Evolutionary conservation across 2,329 filamentous ascomycete genomes (phyloP), one percentile per base, ranked within the genome.

Genomic region (Botrytis pseudocinerea): DNA sequence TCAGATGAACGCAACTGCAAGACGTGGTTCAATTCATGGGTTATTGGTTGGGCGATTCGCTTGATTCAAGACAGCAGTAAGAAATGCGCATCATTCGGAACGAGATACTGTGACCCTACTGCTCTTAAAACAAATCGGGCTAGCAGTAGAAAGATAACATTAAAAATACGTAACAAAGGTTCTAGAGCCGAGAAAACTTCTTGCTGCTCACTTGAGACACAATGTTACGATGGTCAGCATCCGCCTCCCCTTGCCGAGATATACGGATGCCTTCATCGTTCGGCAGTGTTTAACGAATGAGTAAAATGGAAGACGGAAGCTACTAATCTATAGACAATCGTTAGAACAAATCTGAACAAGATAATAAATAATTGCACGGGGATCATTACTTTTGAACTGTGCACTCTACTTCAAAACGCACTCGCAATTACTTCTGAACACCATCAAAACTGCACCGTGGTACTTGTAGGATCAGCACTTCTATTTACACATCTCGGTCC

Each of bases 401-500:
- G n/a, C 44, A n/a, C 48, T 54, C 48, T 54, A 14, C 63, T 65
- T 35, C 44, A 54, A 25, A 66, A 51, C 32, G 14, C 32, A 51
- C 46, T n/a, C 44, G 14, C n/a, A 64, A 64, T 64, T 32, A 22
- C 5, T 46, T 35, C 46, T 18, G 46, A 40, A 54, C 22, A 66
- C 46, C 14, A 25, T 54, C 32, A 66, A 66, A 66, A 51, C 44
- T 66, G 38, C 48, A n/a, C 8, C 35, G 18, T 60, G 22, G 57
- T 66, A 66, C 35, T 46, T 66, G 64, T 48, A 51, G 46, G 64
- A 66, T 66, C 44, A 51, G 46, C 44, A 48, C 35, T 40, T 46
- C 32, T 25, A n/a, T 65, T 48, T 65, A 65, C 62, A 63, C 61
- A 64, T 64, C 42, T 46, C 42, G 42, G 42, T 46, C 40, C 62